These are phyloP conservation scores for Carnegiea gigantea DNA, from an alignment of 179 eudicot genomes.

Conservation along the genomic window DNA sequence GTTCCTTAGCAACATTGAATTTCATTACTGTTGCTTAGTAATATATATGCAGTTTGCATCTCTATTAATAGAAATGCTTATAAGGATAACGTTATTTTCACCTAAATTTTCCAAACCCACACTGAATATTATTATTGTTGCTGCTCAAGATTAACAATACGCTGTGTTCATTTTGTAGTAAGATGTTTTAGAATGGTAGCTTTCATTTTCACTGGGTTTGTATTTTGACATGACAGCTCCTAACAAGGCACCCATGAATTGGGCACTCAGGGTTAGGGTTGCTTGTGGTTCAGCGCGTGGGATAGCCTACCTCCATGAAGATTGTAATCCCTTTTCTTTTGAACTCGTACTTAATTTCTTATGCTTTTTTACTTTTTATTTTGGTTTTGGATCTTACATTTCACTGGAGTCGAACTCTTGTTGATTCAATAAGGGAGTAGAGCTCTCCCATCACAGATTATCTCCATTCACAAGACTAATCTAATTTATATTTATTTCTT, in stretches of 20 bases:
- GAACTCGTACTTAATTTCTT: not conserved
- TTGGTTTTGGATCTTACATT: no score
- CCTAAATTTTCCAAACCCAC: no score
- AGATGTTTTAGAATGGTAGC: no score
- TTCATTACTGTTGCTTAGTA: not conserved
- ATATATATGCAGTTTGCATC: not conserved
- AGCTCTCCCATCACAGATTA: no score
- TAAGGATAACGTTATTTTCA: no score
- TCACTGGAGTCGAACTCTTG: no score
- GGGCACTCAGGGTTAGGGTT: conserved; percentile 79
- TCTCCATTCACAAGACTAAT: no score
- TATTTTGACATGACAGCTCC: conserved; percentile 42
- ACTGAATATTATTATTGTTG: no score
- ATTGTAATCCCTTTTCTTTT: conserved; percentile 49
- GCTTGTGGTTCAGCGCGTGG: conserved; percentile 98
- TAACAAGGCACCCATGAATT: conserved; percentile 64
- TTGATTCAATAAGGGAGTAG: no score
- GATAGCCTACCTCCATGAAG: conserved; percentile 95
- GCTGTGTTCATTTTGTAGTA: no score
- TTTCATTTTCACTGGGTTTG: not conserved
- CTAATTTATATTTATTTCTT: conserved; percentile 11
- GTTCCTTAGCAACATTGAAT: conserved; percentile 17
- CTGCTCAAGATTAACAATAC: no score
- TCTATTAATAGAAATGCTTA: no score
- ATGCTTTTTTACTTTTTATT: not conserved